Evolutionary conservation across 2,329 filamentous ascomycete genomes (phyloP), one percentile per base, ranked within the genome.

Genomic region (Fusarium continuum): DNA sequence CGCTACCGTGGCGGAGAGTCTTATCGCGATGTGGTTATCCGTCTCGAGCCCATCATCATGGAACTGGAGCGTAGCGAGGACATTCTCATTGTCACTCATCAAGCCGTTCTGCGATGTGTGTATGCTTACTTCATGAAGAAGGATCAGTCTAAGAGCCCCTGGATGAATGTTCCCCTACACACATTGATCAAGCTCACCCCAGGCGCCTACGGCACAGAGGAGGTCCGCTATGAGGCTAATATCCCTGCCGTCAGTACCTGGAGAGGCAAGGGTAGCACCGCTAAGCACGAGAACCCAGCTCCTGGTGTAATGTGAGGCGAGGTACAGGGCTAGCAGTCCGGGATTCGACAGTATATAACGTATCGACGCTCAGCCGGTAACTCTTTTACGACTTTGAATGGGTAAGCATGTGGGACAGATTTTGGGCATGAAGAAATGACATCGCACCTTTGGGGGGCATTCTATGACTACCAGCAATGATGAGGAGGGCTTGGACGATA

Each of bases 111-210:
- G 62, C 88, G 95, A 57, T 99, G 95, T 81, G 97, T 99, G 71
- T 99, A 98, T 74, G 92, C 95, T 25, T 99, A 99, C 78, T 99
- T 98, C 77, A 97, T 97, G 91, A 96, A 98, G 72, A 92, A 95
- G 72, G 90, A 92, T 50, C 95, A 98, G 77, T 88, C 93, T 70
- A 87, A 92, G 78, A 95, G 91, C 67, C 95, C 95, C 1, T 99
- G 95, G 95, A 97, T 98, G 91, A 94, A 97, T 72, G 95, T 99
- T 8, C 95, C 95, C 7, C 83, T 99, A 60, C 95, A 99, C 76
- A 97, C 92, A 8, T 83, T 99, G 41, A 98, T 99, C 79, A 97
- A 97, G 79, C 84, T 99, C 46, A 98, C 95, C 6, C 95, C 95
- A 3, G 88, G 92, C 60, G 95, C 95, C 8, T 99, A 99, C 75